phyloP scores from a whole-genome alignment of 139 green algal species.

The Tetraselmis striata region DNA sequence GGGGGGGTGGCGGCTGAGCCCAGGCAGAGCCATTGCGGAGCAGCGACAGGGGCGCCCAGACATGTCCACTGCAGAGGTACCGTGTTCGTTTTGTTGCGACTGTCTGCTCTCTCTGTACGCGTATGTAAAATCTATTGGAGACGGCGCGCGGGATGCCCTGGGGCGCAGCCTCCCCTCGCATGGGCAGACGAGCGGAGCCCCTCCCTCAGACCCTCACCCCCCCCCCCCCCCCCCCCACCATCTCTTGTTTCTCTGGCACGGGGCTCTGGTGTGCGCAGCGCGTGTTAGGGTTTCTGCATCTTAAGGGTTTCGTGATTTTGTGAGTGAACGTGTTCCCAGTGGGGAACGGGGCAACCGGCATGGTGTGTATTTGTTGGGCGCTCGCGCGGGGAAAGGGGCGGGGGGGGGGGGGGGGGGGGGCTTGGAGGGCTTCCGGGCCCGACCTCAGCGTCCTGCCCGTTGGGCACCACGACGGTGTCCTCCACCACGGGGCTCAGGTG shows the following conservation, averaged over 20 bases:
- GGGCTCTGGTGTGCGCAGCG: too few species aligned
- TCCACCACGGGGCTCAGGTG: constrained; percentile 27
- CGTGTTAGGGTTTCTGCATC: not conserved
- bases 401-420: not conserved
- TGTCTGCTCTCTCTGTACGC: too few species aligned
- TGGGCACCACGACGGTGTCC: constrained; percentile 20
- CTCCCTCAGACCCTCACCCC: too few species aligned
- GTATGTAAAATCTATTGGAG: not conserved
- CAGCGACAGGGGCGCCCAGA: not conserved
- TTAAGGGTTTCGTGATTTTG: not conserved
- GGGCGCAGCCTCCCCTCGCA: too few species aligned
- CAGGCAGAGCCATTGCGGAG: not conserved
- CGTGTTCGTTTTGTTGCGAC: too few species aligned
- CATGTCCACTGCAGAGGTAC: too few species aligned
- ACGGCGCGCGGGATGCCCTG: too few species aligned
- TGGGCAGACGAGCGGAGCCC: too few species aligned
- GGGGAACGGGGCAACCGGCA: not conserved
- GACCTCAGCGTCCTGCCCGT: constrained; percentile 7
- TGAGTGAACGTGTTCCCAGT: not conserved
- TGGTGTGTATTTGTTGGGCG: not conserved
- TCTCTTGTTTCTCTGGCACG: too few species aligned
- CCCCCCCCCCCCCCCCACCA: too few species aligned
- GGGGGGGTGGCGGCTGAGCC: not conserved
- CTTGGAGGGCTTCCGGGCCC: not conserved
- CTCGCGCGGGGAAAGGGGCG: not conserved